phyloP scores from a whole-genome alignment of 2,329 filamentous ascomycete species.

The Fusarium solani-melongenae region DNA sequence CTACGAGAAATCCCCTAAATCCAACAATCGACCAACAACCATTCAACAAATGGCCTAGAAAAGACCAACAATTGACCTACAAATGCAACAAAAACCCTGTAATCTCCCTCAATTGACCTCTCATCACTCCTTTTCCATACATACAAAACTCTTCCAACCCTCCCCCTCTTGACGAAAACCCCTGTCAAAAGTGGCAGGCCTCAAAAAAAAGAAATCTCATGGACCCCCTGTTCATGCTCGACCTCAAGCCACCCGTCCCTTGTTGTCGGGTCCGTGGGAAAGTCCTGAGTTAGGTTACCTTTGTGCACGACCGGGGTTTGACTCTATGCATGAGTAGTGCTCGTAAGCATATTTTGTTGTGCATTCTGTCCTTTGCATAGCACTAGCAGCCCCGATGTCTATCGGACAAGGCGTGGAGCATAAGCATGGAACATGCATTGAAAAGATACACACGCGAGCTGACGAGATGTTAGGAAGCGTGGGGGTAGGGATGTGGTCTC shows the following conservation, averaged over 20 bases:
- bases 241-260: background rate
- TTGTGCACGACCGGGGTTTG: background rate
- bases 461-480: background rate
- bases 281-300: background rate
- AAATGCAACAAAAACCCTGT: background rate
- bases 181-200: slow-evolving; percentile 4
- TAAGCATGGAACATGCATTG: background rate
- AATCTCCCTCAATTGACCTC: background rate
- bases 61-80: background rate
- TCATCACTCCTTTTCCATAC: background rate
- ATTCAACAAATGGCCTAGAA: background rate
- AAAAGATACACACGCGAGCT: background rate
- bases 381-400: background rate
- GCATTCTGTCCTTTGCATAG: background rate
- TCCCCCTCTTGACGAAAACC: background rate
- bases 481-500: background rate
- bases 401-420: background rate
- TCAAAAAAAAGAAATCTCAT: slow-evolving; percentile 3
- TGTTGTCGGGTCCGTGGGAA: background rate
- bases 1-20: background rate
- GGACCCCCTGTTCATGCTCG: background rate
- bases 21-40: background rate
- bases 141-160: background rate
- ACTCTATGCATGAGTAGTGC: background rate
- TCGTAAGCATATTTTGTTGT: background rate